Percentiles rank a stretch among this genome's conserved stretches.
Conservation (phyloP, 345 rosid species). For the Syzygium grande region DNA sequence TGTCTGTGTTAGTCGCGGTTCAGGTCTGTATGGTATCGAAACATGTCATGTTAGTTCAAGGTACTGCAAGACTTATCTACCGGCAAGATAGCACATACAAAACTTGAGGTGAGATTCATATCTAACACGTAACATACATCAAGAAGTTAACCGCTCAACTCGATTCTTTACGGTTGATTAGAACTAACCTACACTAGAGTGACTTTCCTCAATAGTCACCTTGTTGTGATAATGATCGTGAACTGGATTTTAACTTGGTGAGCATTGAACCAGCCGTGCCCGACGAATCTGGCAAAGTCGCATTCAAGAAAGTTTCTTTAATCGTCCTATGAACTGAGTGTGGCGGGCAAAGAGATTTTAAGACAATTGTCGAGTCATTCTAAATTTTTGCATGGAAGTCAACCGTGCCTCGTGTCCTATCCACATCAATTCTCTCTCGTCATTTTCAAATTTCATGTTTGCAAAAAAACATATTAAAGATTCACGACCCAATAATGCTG, state of each 20-base stretch:
- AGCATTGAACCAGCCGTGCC: neutral
- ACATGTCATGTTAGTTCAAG: accelerated
- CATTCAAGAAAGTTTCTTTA: neutral
- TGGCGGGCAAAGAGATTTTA: neutral
- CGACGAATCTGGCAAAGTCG: neutral
- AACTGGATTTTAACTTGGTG: neutral
- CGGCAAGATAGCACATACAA: accelerated
- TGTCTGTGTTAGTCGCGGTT: accelerated
- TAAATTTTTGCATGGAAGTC: neutral
- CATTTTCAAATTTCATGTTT: neutral
- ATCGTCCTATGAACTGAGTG: neutral
- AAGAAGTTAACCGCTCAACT: neutral
- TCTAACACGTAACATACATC: neutral
- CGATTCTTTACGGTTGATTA: neutral
- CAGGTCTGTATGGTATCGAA: accelerated
- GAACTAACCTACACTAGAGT: neutral
- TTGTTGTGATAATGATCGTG: neutral
- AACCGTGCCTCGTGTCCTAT: neutral
- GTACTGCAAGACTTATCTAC: neutral
- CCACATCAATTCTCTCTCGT: neutral
- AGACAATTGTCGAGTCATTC: neutral
- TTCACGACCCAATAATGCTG: neutral
- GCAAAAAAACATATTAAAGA: neutral
- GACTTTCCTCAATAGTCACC: neutral
- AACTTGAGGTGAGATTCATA: neutral